These are phyloP conservation scores for Fusarium solani-melongenae DNA, from an alignment of 2,329 filamentous ascomycete species.

Conservation along the genomic window DNA sequence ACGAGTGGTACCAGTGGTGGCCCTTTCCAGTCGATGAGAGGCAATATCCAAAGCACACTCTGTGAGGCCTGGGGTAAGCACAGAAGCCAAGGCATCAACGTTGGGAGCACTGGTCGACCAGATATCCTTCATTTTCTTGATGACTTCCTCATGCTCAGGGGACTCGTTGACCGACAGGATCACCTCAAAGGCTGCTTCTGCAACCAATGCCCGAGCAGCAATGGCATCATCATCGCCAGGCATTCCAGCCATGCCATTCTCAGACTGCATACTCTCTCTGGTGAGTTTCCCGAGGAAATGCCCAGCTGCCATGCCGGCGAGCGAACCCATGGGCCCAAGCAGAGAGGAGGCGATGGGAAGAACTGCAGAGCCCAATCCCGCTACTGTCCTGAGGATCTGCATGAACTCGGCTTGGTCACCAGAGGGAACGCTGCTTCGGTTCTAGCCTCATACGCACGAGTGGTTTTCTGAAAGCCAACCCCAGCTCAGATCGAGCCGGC, in stretches of 20 bases:
- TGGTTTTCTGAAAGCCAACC: neutral
- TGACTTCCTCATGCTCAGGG: constrained; percentile 4
- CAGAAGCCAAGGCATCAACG: constrained; percentile 10
- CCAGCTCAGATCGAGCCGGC: neutral
- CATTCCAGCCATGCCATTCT: neutral
- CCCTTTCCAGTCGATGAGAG: neutral
- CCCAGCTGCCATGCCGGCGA: neutral
- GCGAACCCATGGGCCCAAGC: neutral
- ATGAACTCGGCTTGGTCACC: neutral
- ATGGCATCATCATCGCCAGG: neutral
- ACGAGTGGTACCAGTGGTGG: neutral
- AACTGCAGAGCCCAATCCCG: neutral
- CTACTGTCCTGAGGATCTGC: neutral
- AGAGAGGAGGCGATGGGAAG: neutral
- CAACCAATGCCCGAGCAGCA: constrained; percentile 35
- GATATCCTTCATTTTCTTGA: constrained; percentile 20
- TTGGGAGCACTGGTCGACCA: constrained; percentile 12
- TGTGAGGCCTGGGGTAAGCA: neutral
- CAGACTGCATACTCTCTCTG: neutral
- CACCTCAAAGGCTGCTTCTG: constrained; percentile 36
- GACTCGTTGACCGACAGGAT: constrained; percentile 19
- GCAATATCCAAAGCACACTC: constrained; percentile 15
- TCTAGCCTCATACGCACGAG: neutral
- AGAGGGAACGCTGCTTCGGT: neutral
- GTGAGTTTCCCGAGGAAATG: neutral